Base-by-base conservation (phyloP, 1,284 basidiomycete species). In the Trametes hirsuta region DNA sequence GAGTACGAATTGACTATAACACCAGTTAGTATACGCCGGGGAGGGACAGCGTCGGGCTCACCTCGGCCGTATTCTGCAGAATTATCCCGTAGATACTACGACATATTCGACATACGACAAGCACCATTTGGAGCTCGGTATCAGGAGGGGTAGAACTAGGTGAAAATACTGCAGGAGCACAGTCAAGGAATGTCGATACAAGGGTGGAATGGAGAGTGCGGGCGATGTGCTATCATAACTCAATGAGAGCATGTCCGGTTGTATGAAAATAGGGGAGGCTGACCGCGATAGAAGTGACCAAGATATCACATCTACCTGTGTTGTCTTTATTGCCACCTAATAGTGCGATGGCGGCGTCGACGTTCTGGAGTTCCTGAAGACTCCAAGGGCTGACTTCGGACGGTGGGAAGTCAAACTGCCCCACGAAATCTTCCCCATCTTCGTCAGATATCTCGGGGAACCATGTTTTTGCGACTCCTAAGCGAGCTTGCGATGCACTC, bases 141-240 rank as follows among this genome's bases (percentile, higher is more conserved):
- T 87, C 86, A 9, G 84, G 74, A 2, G 84, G 81, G 30, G 71
- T 77, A 22, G 75, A 75, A 60, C 81, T 81, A 0, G 88, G 88
- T 8, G 86, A 83, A 74, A 96, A 95, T 2, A 91, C 91, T 9
- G 83, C 72, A 1, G 95, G 92, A 1, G 93, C 93, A 62, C 85
- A 85, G 72, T 97, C 95, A 22, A 97, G 82, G 72, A 94, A 93
- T 0, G 90, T 89, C 6, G 93, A 87, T 1, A 93, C 78, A 5
- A 97, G 77, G 3, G 88, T 88, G 0, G 92, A 81, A 67, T 94
- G 84, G 15, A 97, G 75, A 6, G 87, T 84, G 40, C 79, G 75
- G 47, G 79, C 77, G 56, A 83, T 65, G 69, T 77, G 77, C 80
- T 83, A 56, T 37, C 18, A 42, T 24, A 9, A 18, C 22, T 11